Evolutionary conservation across 179 eudicot species (phyloP).

Genomic region (Camellia oleifera): DNA sequence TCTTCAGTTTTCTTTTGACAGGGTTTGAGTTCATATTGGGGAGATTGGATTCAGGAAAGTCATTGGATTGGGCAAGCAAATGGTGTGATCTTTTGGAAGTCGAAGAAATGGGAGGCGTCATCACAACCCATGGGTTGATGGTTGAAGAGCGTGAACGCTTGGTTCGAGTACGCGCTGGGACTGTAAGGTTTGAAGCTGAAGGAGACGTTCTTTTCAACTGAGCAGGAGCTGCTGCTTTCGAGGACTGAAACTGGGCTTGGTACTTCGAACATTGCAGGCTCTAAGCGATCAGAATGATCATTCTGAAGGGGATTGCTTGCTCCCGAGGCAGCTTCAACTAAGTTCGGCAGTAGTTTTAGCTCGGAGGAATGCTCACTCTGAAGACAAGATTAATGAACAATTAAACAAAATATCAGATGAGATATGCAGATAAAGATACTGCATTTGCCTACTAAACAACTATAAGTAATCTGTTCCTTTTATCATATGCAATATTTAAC

Average conservation of each 20-base stretch:
- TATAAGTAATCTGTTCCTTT: background rate
- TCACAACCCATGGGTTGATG: conserved; percentile 19
- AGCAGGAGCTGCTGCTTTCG: conserved; percentile 30
- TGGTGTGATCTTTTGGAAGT: background rate
- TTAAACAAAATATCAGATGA: background rate
- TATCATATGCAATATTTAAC: background rate
- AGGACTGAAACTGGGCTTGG: conserved; percentile 36
- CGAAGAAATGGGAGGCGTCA: background rate
- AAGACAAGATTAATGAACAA: conserved; percentile 6
- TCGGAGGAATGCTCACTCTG: conserved; percentile 12
- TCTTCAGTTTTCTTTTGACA: background rate
- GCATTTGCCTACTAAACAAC: background rate
- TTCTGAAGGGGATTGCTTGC: conserved; percentile 8
- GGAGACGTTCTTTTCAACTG: conserved; percentile 21
- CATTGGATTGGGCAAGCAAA: background rate
- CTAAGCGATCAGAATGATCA: conserved; percentile 7
- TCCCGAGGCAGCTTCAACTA: background rate
- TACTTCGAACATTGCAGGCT: conserved; percentile 13
- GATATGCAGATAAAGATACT: background rate
- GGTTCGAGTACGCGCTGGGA: conserved; percentile 16
- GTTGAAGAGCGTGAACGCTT: conserved; percentile 28
- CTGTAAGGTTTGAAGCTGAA: conserved; percentile 6
- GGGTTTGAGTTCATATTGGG: background rate
- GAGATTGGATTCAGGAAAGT: background rate
- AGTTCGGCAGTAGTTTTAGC: conserved; percentile 3